These are phyloP conservation scores for Curvularia lunata DNA, from an alignment of 2,329 filamentous ascomycete genomes.

Conservation along the genomic window DNA sequence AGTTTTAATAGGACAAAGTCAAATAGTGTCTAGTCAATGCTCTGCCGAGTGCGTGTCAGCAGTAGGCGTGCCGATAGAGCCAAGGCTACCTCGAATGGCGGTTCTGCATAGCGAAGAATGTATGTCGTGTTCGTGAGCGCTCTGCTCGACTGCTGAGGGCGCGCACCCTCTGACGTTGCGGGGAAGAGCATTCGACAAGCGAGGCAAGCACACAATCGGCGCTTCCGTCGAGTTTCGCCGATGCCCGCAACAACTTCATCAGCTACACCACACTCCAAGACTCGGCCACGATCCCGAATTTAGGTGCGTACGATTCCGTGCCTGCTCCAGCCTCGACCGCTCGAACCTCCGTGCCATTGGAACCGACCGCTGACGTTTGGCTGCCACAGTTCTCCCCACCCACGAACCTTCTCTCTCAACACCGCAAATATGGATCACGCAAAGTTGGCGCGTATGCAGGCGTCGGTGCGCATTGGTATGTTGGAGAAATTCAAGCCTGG, in stretches of 20 bases:
- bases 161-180: constrained; percentile 21
- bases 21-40: background rate
- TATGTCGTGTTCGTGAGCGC: background rate
- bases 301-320: constrained; percentile 31
- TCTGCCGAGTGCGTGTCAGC: background rate
- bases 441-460: constrained; percentile 55
- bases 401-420: constrained; percentile 29
- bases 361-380: constrained; percentile 25
- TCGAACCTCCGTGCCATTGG: background rate
- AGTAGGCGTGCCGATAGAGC: background rate
- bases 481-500: constrained; percentile 17
- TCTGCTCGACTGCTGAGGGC: background rate
- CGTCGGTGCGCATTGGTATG: constrained; percentile 54
- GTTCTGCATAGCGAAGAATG: background rate
- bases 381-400: constrained; percentile 28
- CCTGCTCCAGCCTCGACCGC: constrained; percentile 10
- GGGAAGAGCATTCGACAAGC: constrained; percentile 26
- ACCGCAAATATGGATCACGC: constrained; percentile 55
- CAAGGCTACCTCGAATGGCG: background rate
- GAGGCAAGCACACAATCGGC: constrained; percentile 37
- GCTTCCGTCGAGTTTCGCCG: constrained; percentile 32
- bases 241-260: constrained; percentile 33
- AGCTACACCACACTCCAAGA: constrained; percentile 35
- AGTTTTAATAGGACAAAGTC: background rate
- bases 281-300: constrained; percentile 35